Evolutionary conservation across 108 stramenopile species (phyloP), one percentile per base, ranked within the genome.

Genomic region (Skeletonema menzelii): DNA sequence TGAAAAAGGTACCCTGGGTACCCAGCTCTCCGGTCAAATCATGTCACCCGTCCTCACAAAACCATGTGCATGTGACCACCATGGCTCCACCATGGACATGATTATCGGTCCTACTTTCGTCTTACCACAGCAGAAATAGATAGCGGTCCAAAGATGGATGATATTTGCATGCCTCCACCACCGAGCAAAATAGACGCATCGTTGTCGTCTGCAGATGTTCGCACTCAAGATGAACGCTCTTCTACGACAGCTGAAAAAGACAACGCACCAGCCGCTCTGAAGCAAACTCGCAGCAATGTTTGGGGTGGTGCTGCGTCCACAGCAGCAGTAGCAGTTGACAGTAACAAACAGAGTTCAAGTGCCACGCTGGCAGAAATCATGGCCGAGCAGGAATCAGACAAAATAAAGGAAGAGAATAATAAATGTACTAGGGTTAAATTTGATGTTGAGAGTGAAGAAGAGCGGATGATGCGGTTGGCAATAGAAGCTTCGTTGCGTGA

Each of bases 401-500:
- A 31, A 12, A 20, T 30, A 12, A 24, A 40, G 2, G 19, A 46
- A 46, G 27, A 28, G 28, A 47, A 47, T 31, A 60, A 0, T 1
- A 59, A 19, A 60, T n/a, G 26, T 24, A 1, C 30, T 10, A 49
- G 55, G 55, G 71, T 72, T 56, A 63, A 27, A 24, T 72, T 72
- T 63, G 66, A 69, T 28, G 60, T 63, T 10, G 70, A 71, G 56
- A 57, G n/a, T 12, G 75, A 76, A 70, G 75, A 76, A 42, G 75
- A 76, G 24, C 47, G 75, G 30, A 61, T 63, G 69, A 69, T 76
- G 69, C 68, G 75, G n/a, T 20, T 67, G 44, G 68, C 75, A 22
- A 76, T 76, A 13, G 75, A 70, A 28, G 75, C 75, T 31, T 76
- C 75, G 7, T 70, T 76, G 15, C 75, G 63, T 42, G 67, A 63